These are phyloP conservation scores for Brassica rapa DNA, from an alignment of 345 rosid genomes.

Conservation along the genomic window DNA sequence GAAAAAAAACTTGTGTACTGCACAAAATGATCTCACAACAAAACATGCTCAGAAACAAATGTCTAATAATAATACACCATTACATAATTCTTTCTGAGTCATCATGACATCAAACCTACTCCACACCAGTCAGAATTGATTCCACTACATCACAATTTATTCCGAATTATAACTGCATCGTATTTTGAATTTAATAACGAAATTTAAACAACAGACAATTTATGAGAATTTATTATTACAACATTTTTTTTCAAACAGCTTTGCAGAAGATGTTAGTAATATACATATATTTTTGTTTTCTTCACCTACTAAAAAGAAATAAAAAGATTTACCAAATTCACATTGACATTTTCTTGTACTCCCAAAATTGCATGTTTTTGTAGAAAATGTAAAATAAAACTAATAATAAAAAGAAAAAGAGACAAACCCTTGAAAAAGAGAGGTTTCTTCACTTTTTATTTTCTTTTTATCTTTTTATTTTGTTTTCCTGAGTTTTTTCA, in stretches of 20 bases:
- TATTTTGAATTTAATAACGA: background rate
- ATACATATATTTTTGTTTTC: background rate
- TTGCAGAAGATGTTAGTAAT: background rate
- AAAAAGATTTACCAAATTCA: slow-evolving; percentile 11
- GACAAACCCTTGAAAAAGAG: slow-evolving; percentile 32
- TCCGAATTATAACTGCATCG: slow-evolving; percentile 12
- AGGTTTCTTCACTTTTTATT: slow-evolving; percentile 6
- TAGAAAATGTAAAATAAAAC: background rate
- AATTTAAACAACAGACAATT: background rate
- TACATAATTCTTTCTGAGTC: slow-evolving; percentile 11
- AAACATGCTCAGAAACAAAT: slow-evolving; percentile 24
- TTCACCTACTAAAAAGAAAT: background rate
- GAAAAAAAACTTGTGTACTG: slow-evolving; percentile 6
- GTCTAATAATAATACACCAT: slow-evolving; percentile 1
- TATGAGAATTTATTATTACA: background rate
- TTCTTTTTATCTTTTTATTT: background rate
- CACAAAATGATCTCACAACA: slow-evolving; percentile 21
- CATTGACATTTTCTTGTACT: slow-evolving; percentile 25
- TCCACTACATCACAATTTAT: slow-evolving; percentile 1
- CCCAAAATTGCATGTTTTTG: slow-evolving; percentile 29
- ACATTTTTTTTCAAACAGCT: slow-evolving; percentile 2
- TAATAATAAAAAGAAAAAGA: background rate
- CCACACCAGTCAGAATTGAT: slow-evolving; percentile 21
- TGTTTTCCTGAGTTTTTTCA: slow-evolving; percentile 5
- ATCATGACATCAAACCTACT: slow-evolving; percentile 22